Base-by-base conservation (phyloP, 2,329 filamentous ascomycete genomes). In the Byssothecium circinans region DNA sequence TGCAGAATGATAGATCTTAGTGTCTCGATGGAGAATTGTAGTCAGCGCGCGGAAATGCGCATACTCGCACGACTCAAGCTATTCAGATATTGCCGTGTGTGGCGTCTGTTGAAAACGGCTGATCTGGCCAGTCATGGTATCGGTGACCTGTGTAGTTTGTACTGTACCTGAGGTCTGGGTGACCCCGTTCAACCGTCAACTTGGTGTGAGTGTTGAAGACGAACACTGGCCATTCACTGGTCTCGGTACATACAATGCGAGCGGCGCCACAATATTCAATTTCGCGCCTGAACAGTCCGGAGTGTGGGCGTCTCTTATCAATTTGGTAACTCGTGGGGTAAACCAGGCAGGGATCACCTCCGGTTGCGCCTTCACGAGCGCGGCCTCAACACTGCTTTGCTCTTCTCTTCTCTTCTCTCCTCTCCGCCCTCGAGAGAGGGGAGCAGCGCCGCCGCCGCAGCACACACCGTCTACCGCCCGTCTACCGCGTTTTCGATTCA, bases 261-360 rank as follows among this genome's bases (percentile, higher is more conserved):
- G 15, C 29, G 22, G 33, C 45, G 45, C 45, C 45, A 46, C 44
- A 30, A 29, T 47, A 33, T 37, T 30, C 17, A 20, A n/a, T n/a
- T n/a, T n/a, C 19, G 36, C 19, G 17, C 18, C 12, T n/a, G n/a
- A 30, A 23, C 11, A 27, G 6, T 32, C 29, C 45, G 40, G 40
- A 43, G 35, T 18, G 35, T 40, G 25, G 33, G 39, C 30, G 44
- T 42, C 45, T 43, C 25, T 42, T 42, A 48, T 48, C 45, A 30
- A 38, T 43, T 48, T 39, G 23, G 43, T 30, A 48, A 10, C 23
- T 20, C 45, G 45, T 48, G 45, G 45, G 45, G 45, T 48, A 43
- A 12, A 19, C 23, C 23, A 38, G 18, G 33, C 41, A 39, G 45
- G 45, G 45, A 8, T 25, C 15, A 20, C 18, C 34, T 22, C 15